A percentile compares a stretch with the other conserved stretches of the same genome.
phyloP scores from a whole-genome alignment of 306 rosid genomes.

The Quercus engelmannii region DNA sequence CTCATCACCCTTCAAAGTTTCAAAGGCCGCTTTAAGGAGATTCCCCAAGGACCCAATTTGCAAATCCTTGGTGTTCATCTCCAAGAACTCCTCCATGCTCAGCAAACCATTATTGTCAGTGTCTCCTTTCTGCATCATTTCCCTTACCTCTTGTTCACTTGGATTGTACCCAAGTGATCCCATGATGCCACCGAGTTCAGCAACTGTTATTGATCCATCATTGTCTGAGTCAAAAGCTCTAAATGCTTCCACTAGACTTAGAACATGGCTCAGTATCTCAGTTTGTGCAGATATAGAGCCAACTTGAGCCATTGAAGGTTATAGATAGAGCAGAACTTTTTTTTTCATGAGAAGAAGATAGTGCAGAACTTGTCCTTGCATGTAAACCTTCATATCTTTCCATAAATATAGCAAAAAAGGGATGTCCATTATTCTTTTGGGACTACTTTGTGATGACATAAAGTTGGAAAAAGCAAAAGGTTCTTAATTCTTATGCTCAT shows the following conservation, averaged over 20 bases:
- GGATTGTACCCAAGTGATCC: conserved; percentile 64
- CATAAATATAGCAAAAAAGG: conserved; percentile 15
- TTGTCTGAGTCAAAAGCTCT: conserved; percentile 66
- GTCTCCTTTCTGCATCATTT: conserved; percentile 69
- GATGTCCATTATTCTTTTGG: not conserved
- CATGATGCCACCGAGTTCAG: conserved; percentile 64
- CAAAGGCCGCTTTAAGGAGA: conserved; percentile 37
- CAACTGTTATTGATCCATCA: conserved; percentile 46
- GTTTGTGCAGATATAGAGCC: conserved; percentile 42
- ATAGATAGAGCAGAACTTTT: not conserved
- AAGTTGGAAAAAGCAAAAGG: not conserved
- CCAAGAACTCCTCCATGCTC: conserved; percentile 45
- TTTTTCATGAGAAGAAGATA: not conserved
- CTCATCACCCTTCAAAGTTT: conserved; percentile 46
- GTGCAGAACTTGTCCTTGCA: not conserved
- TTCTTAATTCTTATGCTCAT: conserved; percentile 25
- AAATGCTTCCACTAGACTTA: conserved; percentile 53
- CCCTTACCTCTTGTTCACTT: conserved; percentile 45
- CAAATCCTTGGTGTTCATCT: conserved; percentile 51
- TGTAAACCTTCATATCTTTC: not conserved
- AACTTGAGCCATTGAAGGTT: conserved; percentile 38
- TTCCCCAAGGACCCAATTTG: conserved; percentile 38
- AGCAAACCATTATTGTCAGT: conserved; percentile 55
- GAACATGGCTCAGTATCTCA: conserved; percentile 51
- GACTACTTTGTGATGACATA: not conserved